phyloP scores from a whole-genome alignment of 495 filamentous ascomycete species.

The Aspergillus funiculosus region DNA sequence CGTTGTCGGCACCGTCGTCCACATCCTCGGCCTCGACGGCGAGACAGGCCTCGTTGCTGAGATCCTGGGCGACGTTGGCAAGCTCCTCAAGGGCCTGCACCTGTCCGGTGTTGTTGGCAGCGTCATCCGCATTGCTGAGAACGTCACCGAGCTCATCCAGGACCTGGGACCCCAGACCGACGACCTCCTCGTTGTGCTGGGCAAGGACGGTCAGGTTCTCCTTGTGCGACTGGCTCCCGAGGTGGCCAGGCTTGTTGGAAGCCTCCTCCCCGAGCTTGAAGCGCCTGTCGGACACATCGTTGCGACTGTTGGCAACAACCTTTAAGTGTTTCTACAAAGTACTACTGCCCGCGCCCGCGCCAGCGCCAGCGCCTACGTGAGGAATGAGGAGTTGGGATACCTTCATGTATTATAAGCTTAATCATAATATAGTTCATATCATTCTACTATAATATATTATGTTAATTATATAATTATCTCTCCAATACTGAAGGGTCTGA shows the following conservation, averaged over 20 bases:
- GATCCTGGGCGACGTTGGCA: neutral
- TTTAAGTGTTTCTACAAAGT: conserved; percentile 6
- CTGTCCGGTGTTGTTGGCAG: conserved; percentile 4
- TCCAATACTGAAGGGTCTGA: neutral
- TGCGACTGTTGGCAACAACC: conserved; percentile 6
- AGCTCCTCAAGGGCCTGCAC: neutral
- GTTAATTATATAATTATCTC: neutral
- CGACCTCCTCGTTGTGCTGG: conserved; percentile 18
- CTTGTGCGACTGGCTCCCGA: conserved; percentile 20
- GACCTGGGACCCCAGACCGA: conserved; percentile 16
- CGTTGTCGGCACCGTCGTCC: neutral
- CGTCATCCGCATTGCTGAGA: conserved; percentile 5
- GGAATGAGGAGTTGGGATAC: conserved; percentile 8
- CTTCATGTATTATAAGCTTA: conserved; percentile 16
- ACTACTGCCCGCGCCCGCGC: too few species aligned
- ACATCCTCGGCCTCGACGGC: neutral
- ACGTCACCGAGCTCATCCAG: conserved; percentile 17
- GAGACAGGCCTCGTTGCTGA: neutral
- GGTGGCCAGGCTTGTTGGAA: conserved; percentile 16
- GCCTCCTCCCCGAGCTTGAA: conserved; percentile 16
- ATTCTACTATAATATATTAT: conserved; percentile 9
- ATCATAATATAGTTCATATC: conserved; percentile 12
- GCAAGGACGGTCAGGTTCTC: conserved; percentile 12
- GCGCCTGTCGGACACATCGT: conserved; percentile 14
- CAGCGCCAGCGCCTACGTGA: too few species aligned